A percentile compares a stretch with the other conserved stretches of the same genome.
phyloP scores from a whole-genome alignment of 1,284 basidiomycete genomes.

The Irpex sp. region DNA sequence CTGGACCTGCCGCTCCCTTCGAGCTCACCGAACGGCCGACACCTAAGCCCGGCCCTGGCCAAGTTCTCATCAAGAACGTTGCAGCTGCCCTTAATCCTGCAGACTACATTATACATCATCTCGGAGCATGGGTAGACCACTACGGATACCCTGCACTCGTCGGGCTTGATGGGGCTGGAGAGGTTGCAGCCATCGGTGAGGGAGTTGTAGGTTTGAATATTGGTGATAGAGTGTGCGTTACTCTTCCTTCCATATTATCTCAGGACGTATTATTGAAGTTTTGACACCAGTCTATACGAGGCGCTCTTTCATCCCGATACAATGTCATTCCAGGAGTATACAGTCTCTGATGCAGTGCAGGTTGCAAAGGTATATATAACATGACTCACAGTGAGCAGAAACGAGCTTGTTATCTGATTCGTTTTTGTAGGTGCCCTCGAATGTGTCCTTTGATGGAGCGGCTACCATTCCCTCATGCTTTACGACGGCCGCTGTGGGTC shows the following conservation, averaged over 20 bases:
- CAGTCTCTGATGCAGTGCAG: slow-evolving; percentile 2
- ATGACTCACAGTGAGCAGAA: neutral
- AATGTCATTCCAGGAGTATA: slow-evolving; percentile 18
- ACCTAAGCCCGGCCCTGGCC: neutral
- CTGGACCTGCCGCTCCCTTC: neutral
- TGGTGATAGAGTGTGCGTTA: neutral
- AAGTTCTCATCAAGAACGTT: neutral
- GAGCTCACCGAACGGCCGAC: neutral
- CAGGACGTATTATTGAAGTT: neutral
- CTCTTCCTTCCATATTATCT: neutral
- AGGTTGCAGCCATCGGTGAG: neutral
- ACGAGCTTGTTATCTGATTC: no score
- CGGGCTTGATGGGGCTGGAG: neutral
- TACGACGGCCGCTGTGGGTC: slow-evolving; percentile 12
- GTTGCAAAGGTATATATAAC: slow-evolving; percentile 7
- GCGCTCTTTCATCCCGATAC: slow-evolving; percentile 1
- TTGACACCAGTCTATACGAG: neutral
- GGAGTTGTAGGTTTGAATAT: neutral
- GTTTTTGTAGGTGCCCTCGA: slow-evolving; percentile 10
- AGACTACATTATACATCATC: neutral
- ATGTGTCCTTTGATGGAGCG: slow-evolving; percentile 16
- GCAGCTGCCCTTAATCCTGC: neutral
- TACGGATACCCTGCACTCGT: neutral
- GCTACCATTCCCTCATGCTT: slow-evolving; percentile 15
- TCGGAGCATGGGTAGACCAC: neutral